These are phyloP conservation scores for Mycosphaerella arachidis DNA, from an alignment of 2,329 filamentous ascomycete genomes.

Conservation along the genomic window DNA sequence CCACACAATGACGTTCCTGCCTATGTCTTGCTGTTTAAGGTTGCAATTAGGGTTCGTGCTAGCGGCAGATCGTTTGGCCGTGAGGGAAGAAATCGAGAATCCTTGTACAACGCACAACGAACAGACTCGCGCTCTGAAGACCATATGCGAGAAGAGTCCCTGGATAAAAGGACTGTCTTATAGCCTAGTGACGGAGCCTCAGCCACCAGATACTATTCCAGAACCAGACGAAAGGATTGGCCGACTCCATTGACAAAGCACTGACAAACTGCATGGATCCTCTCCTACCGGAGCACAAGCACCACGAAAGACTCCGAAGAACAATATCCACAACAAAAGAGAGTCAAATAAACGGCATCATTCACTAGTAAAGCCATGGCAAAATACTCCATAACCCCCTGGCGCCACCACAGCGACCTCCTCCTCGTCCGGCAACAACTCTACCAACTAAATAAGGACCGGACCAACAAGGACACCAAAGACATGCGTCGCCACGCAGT, in stretches of 20 bases:
- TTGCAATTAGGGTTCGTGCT: neutral
- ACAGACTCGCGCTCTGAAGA: neutral
- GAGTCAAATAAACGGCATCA: neutral
- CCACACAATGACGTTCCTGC: conserved; percentile 5
- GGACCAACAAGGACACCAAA: conserved; percentile 14
- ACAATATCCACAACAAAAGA: neutral
- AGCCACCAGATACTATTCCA: neutral
- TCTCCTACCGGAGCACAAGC: neutral
- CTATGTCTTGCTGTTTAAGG: neutral
- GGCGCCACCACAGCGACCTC: conserved; percentile 63
- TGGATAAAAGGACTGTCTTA: neutral
- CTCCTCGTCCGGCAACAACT: conserved; percentile 61
- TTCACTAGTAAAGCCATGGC: conserved; percentile 48
- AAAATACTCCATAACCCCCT: conserved; percentile 69
- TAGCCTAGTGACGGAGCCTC: neutral
- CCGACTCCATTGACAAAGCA: neutral
- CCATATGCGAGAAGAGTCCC: too few species aligned
- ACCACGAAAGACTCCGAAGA: neutral
- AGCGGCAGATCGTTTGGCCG: neutral
- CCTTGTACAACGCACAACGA: neutral
- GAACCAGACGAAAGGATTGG: neutral
- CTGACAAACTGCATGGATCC: conserved; percentile 1
- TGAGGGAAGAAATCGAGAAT: neutral
- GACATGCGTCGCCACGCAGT: conserved; percentile 36
- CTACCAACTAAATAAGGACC: conserved; percentile 42